Evolutionary conservation across 2,329 filamentous ascomycete species (phyloP).

Genomic region (Ceratocystis smalleyi): DNA sequence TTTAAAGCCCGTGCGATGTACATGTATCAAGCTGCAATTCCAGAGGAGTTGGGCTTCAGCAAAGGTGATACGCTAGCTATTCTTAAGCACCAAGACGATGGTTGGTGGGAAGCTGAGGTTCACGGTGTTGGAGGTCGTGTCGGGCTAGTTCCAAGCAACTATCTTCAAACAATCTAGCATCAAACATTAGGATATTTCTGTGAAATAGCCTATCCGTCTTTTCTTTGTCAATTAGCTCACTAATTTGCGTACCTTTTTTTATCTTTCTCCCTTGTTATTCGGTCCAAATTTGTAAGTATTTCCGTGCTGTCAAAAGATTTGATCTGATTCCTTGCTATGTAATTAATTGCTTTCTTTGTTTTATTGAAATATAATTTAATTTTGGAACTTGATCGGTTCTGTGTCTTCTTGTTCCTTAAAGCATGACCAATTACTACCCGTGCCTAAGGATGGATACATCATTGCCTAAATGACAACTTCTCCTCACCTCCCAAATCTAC

Average conservation of each 20-base stretch:
- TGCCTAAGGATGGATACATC: background rate
- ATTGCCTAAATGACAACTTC: background rate
- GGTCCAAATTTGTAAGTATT: background rate
- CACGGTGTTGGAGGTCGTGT: conserved; percentile 47
- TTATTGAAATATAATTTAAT: too few species aligned
- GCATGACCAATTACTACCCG: too few species aligned
- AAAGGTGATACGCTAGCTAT: conserved; percentile 89
- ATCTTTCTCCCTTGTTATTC: background rate
- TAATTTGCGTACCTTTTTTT: background rate
- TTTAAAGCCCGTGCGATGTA: conserved; percentile 74
- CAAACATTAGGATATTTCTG: background rate
- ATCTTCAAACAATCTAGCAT: conserved; percentile 34
- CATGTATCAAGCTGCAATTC: conserved; percentile 84
- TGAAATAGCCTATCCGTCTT: background rate
- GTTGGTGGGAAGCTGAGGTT: conserved; percentile 98
- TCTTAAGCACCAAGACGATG: conserved; percentile 83
- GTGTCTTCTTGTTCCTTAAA: too few species aligned
- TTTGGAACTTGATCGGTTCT: too few species aligned
- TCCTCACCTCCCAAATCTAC: background rate
- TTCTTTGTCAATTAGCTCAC: background rate
- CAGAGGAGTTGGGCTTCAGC: conserved; percentile 79
- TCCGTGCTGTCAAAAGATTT: too few species aligned
- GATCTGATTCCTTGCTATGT: too few species aligned
- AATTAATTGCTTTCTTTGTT: too few species aligned
- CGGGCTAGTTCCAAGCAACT: conserved; percentile 54